These are phyloP conservation scores for Boletus tomentosulus DNA, from an alignment of 768 basidiomycete genomes.

Conservation along the genomic window DNA sequence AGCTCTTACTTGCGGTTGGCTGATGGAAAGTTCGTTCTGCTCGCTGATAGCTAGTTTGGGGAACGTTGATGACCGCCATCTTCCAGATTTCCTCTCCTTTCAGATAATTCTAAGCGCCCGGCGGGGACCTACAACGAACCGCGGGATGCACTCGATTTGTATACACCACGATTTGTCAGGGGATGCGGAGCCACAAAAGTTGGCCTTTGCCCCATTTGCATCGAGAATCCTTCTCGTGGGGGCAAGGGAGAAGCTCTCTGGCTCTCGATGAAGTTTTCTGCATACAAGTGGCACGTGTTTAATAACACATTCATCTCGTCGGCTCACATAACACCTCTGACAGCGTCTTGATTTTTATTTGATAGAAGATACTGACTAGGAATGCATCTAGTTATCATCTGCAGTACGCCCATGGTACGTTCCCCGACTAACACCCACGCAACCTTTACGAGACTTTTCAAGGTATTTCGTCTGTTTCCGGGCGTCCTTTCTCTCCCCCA, in stretches of 20 bases:
- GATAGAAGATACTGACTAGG: constrained; percentile 2
- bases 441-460: constrained; percentile 3
- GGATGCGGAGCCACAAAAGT: constrained; percentile 66
- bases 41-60: background rate
- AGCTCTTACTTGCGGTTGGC: constrained; percentile 49
- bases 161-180: constrained; percentile 74
- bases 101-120: constrained; percentile 18
- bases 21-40: constrained; percentile 36
- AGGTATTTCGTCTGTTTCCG: constrained; percentile 71
- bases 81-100: constrained; percentile 17
- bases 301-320: background rate
- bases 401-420: constrained; percentile 73
- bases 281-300: constrained; percentile 68
- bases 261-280: constrained; percentile 77
- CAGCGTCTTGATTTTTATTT: constrained; percentile 16
- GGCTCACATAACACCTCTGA: constrained; percentile 2
- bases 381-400: constrained; percentile 61
- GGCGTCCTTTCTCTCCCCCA: constrained; percentile 76
- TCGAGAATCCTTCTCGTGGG: constrained; percentile 55
- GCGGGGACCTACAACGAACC: constrained; percentile 58
- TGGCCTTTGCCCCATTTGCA: constrained; percentile 75
- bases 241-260: constrained; percentile 63
- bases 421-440: background rate
- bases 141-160: constrained; percentile 59
- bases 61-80: background rate